phyloP scores from a whole-genome alignment of 2,329 filamentous ascomycete species.

The Pezicula rhizophila region DNA sequence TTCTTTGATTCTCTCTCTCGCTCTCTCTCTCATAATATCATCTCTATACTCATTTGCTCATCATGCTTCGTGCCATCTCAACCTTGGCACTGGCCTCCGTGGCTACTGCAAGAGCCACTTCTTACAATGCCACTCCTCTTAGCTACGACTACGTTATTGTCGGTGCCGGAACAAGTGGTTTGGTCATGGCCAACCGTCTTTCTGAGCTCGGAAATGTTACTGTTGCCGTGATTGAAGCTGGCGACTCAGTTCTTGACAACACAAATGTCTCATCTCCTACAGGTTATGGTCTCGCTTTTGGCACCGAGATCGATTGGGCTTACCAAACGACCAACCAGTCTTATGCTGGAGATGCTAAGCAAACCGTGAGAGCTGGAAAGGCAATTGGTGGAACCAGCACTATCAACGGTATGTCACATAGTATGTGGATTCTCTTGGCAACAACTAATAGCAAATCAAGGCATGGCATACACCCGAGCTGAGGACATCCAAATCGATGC shows the following conservation, averaged over 20 bases:
- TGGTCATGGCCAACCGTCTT: conserved; percentile 44
- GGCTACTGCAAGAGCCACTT: neutral
- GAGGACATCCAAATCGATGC: conserved; percentile 30
- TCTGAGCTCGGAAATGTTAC: conserved; percentile 37
- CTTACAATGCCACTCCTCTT: neutral
- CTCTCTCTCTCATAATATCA: too few relatives aligned
- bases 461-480: conserved; percentile 31
- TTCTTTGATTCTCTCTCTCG: too few relatives aligned
- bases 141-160: conserved; percentile 58
- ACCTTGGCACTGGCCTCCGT: neutral
- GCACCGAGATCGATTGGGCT: conserved; percentile 33
- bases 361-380: conserved; percentile 33
- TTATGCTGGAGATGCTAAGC: conserved; percentile 24
- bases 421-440: conserved; percentile 9
- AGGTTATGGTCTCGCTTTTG: conserved; percentile 18
- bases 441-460: conserved; percentile 13
- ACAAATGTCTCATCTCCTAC: conserved; percentile 12
- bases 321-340: conserved; percentile 33
- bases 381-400: conserved; percentile 35
- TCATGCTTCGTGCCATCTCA: neutral
- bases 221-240: conserved; percentile 34
- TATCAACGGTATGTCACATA: conserved; percentile 32
- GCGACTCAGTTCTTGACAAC: conserved; percentile 27
- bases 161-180: conserved; percentile 53
- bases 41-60: neutral